Evolutionary conservation across 768 basidiomycete genomes (phyloP).

Genomic region (Termitomyces heimii): DNA sequence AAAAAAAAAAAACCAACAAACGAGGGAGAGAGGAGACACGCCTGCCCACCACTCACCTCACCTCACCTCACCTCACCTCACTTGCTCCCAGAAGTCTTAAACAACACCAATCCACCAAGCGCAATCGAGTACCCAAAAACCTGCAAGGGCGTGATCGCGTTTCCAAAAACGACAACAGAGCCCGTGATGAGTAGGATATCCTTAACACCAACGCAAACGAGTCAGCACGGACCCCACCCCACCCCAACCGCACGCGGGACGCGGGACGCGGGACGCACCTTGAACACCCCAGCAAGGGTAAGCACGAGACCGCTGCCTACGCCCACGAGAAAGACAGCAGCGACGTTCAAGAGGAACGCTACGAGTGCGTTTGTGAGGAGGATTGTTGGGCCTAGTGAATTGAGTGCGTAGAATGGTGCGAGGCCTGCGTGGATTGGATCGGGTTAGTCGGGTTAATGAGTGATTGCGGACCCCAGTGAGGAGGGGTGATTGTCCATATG

Average conservation of each 20-base stretch:
- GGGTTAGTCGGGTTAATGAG: too few species aligned
- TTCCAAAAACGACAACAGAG: constrained; percentile 82
- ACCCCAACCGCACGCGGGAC: too few species aligned
- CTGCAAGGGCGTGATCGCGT: constrained; percentile 77
- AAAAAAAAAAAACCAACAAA: too few species aligned
- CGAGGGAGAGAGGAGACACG: not conserved
- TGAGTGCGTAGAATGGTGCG: constrained; percentile 74
- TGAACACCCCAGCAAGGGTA: constrained; percentile 92
- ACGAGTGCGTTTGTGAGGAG: constrained; percentile 80
- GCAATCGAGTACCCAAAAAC: constrained; percentile 90
- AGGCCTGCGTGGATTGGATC: constrained; percentile 29
- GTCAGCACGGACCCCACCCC: too few species aligned
- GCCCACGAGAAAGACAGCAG: constrained; percentile 91
- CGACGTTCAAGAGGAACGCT: constrained; percentile 87
- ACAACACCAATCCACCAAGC: constrained; percentile 75
- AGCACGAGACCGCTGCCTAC: constrained; percentile 84
- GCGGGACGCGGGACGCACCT: constrained; percentile 56
- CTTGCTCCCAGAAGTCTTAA: constrained; percentile 71
- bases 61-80: too few species aligned
- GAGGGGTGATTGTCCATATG: too few species aligned
- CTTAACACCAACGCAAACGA: too few species aligned
- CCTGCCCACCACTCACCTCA: too few species aligned
- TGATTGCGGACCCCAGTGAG: too few species aligned
- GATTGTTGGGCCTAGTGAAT: constrained; percentile 59
- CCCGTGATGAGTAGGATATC: constrained; percentile 93